Conservation (phyloP, 345 rosid genomes). For the Bretschneidera sinensis region DNA sequence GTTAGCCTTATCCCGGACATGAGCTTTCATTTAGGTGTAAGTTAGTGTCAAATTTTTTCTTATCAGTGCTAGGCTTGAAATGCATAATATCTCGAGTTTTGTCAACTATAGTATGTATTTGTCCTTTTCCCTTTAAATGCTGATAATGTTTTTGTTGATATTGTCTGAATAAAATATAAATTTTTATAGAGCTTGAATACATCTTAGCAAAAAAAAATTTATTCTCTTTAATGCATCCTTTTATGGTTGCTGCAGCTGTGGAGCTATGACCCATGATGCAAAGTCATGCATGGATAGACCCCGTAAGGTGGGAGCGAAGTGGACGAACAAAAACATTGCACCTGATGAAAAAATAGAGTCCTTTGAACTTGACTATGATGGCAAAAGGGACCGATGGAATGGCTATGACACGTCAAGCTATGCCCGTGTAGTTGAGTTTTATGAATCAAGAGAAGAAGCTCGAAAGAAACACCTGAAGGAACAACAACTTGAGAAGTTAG, state of each 20-base stretch:
- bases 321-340: conserved; percentile 70
- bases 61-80: too few relatives aligned
- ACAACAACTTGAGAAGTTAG: conserved; percentile 75
- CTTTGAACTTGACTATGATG: conserved; percentile 86
- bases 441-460: conserved; percentile 80
- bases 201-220: not conserved
- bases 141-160: too few relatives aligned
- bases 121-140: too few relatives aligned
- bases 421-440: conserved; percentile 65
- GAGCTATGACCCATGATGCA: conserved; percentile 77
- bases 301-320: conserved; percentile 65
- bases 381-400: conserved; percentile 88
- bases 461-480: conserved; percentile 66
- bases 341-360: conserved; percentile 82
- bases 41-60: too few relatives aligned
- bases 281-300: conserved; percentile 88
- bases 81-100: too few relatives aligned
- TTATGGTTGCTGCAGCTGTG: conserved; percentile 49
- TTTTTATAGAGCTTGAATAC: too few relatives aligned
- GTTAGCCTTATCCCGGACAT: too few relatives aligned
- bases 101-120: too few relatives aligned
- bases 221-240: not conserved
- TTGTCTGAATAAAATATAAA: too few relatives aligned
- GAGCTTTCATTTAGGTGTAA: too few relatives aligned
- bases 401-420: conserved; percentile 71